These are phyloP conservation scores for Balakata baccata DNA, from an alignment of 345 rosid genomes.

Conservation along the genomic window DNA sequence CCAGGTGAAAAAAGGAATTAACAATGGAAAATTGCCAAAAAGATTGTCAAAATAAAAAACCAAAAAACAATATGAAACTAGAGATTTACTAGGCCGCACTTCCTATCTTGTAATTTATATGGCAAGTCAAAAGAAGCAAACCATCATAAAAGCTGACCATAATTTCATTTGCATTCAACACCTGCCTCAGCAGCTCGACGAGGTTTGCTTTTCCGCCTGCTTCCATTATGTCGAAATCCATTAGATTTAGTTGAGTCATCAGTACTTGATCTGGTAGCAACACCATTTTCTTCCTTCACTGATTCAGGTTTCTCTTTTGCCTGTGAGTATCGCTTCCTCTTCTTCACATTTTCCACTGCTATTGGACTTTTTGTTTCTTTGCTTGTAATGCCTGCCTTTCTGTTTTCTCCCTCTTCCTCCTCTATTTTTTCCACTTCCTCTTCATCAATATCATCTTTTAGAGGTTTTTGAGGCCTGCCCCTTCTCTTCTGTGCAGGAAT, in stretches of 20 bases:
- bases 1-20: conserved; percentile 26
- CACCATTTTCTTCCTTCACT: conserved; percentile 51
- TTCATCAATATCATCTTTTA: conserved; percentile 56
- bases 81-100: conserved; percentile 33
- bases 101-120: conserved; percentile 24
- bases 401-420: conserved; percentile 52
- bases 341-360: conserved; percentile 54
- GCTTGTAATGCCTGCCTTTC: conserved; percentile 30
- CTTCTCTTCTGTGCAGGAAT: conserved; percentile 66
- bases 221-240: conserved; percentile 63
- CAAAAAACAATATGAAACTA: conserved; percentile 22
- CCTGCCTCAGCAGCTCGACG: conserved; percentile 71
- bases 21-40: conserved; percentile 29
- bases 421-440: conserved; percentile 48
- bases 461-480: conserved; percentile 64
- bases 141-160: conserved; percentile 11
- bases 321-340: conserved; percentile 50
- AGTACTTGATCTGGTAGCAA: conserved; percentile 40
- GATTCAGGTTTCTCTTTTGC: conserved; percentile 49
- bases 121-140: conserved; percentile 28
- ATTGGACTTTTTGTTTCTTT: conserved; percentile 40
- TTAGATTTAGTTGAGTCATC: conserved; percentile 51
- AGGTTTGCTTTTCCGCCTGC: conserved; percentile 69
- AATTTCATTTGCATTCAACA: conserved; percentile 56
- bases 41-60: conserved; percentile 24